Conservation (phyloP, 495 filamentous ascomycete species). For the Aspergillus sclerotioniger region DNA sequence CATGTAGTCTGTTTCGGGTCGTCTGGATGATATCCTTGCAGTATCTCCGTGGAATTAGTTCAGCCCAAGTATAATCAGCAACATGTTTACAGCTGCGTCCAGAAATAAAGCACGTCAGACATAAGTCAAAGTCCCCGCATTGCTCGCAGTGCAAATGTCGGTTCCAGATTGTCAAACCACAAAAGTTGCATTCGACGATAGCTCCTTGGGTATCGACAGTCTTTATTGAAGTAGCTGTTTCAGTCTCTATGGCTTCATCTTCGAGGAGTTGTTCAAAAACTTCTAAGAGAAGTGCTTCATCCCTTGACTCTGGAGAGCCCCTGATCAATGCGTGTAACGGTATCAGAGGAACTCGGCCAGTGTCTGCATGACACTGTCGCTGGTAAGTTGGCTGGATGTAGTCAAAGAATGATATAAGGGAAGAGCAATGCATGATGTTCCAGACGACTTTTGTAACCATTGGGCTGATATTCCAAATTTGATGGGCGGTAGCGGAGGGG, state of each 20-base stretch:
- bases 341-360: constrained; percentile 22
- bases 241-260: constrained; percentile 15
- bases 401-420: constrained; percentile 18
- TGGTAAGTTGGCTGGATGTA: constrained; percentile 25
- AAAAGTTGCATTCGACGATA: constrained; percentile 26
- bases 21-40: constrained; percentile 10
- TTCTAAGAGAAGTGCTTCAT: constrained; percentile 4
- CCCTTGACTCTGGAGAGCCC: neutral
- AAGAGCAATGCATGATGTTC: constrained; percentile 24
- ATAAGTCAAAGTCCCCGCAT: constrained; percentile 25
- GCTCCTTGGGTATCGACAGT: constrained; percentile 22
- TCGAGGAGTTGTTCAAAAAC: constrained; percentile 16
- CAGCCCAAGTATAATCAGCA: constrained; percentile 18
- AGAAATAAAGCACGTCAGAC: constrained; percentile 22
- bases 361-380: constrained; percentile 20
- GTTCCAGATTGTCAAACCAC: constrained; percentile 25
- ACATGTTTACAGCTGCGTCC: constrained; percentile 25
- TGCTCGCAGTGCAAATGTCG: constrained; percentile 25
- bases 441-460: constrained; percentile 25
- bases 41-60: constrained; percentile 13
- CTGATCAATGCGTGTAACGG: constrained; percentile 15
- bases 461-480: constrained; percentile 23
- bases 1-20: neutral
- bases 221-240: constrained; percentile 9
- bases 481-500: constrained; percentile 23